Evolutionary conservation across 768 basidiomycete genomes (phyloP), one percentile per base, ranked within the genome.

Genomic region (Hemileccinum rubropunctum): DNA sequence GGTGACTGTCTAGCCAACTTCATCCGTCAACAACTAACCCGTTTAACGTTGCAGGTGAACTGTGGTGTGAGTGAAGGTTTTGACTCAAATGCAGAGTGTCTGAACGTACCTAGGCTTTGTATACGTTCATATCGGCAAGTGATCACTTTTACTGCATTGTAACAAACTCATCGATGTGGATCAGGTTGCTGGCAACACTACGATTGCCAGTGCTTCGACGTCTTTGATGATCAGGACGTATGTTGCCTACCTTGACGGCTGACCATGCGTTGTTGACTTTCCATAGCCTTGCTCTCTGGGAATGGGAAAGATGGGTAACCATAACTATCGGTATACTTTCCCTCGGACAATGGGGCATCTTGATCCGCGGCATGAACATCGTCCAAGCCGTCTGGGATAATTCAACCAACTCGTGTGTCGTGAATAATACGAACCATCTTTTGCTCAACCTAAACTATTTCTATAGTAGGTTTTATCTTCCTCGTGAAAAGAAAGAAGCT

Each of bases 211-310:
- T 34, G 61, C 61, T 48, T 62, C 45, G 26, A 86, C 83, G 1
- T 84, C 82, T 26, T 72, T 88, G 35, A 83, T 86, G 82, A 73
- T 86, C 43, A 74, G 85, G 64, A 85, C 84, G 84, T 85, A 60
- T 35, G 53, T 47, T 26, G 20, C 37, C 23, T 27, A 13, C 15
- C 32, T 23, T 6, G 38, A 45, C 21, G 58, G 32, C 58, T 59
- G 17, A 61, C 42, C 47, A 47, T 17, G 59, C 23, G 41, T 52
- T 44, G 60, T 63, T 59, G 54, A 58, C 40, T n/a, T 37, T 55
- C 62, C 46, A 21, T 48, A 88, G 83, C 4, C 76, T 88, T 41
- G 85, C 85, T 10, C 73, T 89, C 21, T 89, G 85, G 86, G 78
- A 86, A 47, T 78, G 83, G 40, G 73, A 78, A 47, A 68, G 64